Conservation (phyloP, 2,329 filamentous ascomycete species). For the Calonectria pseudoreteaudii region DNA sequence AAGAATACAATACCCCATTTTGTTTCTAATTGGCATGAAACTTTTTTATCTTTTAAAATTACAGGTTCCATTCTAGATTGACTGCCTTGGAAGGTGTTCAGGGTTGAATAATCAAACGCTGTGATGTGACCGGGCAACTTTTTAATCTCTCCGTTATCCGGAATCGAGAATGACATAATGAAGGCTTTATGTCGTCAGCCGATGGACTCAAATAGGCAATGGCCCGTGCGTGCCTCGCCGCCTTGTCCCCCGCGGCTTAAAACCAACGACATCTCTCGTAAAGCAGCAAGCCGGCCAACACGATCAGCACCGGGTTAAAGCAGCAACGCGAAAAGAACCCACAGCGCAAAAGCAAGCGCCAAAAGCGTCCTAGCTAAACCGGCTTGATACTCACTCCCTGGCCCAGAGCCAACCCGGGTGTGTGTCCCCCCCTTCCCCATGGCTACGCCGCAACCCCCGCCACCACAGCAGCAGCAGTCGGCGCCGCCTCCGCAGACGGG, state of each 20-base stretch:
- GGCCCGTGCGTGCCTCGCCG: constrained; percentile 28
- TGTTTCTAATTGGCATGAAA: constrained; percentile 33
- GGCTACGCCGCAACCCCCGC: constrained; percentile 29
- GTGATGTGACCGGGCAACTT: no score
- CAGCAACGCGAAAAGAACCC: constrained; percentile 35
- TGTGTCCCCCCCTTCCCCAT: constrained; percentile 10
- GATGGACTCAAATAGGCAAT: neutral
- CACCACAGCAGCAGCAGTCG: neutral
- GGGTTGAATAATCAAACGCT: neutral
- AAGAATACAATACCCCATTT: constrained; percentile 32
- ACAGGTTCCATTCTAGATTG: neutral
- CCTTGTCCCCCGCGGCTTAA: constrained; percentile 24
- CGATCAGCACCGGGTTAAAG: constrained; percentile 29
- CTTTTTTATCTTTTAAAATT: constrained; percentile 18
- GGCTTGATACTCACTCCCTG: neutral
- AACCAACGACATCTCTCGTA: constrained; percentile 24
- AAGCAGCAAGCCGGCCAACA: constrained; percentile 27
- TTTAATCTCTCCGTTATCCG: neutral
- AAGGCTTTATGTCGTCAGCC: neutral
- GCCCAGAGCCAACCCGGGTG: neutral
- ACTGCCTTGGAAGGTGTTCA: neutral
- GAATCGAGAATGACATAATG: neutral
- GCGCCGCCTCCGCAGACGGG: neutral
- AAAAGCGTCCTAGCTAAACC: neutral
- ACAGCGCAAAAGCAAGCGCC: neutral